Base-by-base conservation (phyloP, 345 rosid species). In the Salix caprea region DNA sequence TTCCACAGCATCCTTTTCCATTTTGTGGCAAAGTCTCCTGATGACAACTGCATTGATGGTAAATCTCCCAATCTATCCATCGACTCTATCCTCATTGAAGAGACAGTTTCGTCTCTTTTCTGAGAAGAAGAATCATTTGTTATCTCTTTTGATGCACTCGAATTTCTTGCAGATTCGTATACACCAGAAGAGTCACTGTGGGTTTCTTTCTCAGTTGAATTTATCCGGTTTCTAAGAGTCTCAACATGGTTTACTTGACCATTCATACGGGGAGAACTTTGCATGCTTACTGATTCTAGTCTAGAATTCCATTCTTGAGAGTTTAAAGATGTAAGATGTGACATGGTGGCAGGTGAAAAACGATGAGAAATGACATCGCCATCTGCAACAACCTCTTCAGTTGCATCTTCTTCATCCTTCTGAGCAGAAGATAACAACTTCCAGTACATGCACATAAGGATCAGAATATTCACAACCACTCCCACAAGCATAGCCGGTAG, bases 401-500 rank as follows among this genome's bases (percentile, higher is more conserved):
- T 77, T 0, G 58, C 84, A 80, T 79, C 88, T 73, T 85, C 91
- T 75, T 87, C 92, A 30, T 91, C 94, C 81, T 89, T 90, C 30
- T 76, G 85, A 77, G 84, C 61, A 14, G 72, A 64, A 32, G 91
- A 90, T 72, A 92, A 79, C 60, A 89, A 34, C 65, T 71, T 86
- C 95, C 98, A 92, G 66, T 86, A 90, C 97, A 91, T 85, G 68
- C 83, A 39, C 5, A 94, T 79, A 73, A 94, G 89, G 32, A 91
- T 44, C 60, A 77, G 6, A 40, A 86, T 94, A 73, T 94, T 94
- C 44, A 94, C 82, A 6, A 77, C 13, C 12, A 89, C 76, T 4
- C 97, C 97, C 8, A 88, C 81, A 0, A 92, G 72, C 97, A 88
- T 92, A 0, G 95, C 90, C 2, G 97, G 94, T 30, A 90, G 77